Evolutionary conservation across 495 filamentous ascomycete genomes (phyloP).

Genomic region (Halenospora varia): DNA sequence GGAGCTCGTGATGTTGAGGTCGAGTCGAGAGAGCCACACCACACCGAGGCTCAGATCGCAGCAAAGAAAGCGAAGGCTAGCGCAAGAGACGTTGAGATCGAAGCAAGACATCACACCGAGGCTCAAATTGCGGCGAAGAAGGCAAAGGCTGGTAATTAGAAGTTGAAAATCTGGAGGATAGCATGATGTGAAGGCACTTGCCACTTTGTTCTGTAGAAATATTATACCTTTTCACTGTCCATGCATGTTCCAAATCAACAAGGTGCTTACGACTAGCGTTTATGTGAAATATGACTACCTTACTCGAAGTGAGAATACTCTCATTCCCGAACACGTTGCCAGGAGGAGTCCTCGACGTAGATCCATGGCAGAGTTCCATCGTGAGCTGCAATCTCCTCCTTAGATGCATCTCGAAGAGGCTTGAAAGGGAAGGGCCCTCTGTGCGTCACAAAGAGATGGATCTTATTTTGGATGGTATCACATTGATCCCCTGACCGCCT

Average conservation of each 20-base stretch:
- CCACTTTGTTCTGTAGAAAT: neutral
- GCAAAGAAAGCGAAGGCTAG: neutral
- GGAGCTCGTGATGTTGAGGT: conserved; percentile 17
- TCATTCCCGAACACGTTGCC: neutral
- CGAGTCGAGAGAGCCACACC: conserved; percentile 22
- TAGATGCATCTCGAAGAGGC: neutral
- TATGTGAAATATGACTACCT: no score
- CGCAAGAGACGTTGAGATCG: conserved; percentile 19
- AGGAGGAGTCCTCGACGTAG: neutral
- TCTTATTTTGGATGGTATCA: neutral
- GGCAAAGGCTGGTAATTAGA: neutral
- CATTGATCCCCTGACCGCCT: neutral
- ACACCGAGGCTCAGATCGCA: conserved; percentile 5
- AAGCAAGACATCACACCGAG: conserved; percentile 31
- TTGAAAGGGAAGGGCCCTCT: neutral
- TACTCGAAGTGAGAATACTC: neutral
- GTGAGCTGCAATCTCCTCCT: neutral
- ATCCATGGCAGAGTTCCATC: neutral
- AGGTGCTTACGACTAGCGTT: no score
- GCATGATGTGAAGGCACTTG: neutral
- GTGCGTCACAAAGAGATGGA: neutral
- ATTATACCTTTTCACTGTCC: no score
- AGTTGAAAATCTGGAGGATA: neutral
- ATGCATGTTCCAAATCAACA: no score
- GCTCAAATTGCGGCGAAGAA: conserved; percentile 12